These are phyloP conservation scores for Serendipita indica DNA, from an alignment of 768 basidiomycete genomes.

Conservation along the genomic window DNA sequence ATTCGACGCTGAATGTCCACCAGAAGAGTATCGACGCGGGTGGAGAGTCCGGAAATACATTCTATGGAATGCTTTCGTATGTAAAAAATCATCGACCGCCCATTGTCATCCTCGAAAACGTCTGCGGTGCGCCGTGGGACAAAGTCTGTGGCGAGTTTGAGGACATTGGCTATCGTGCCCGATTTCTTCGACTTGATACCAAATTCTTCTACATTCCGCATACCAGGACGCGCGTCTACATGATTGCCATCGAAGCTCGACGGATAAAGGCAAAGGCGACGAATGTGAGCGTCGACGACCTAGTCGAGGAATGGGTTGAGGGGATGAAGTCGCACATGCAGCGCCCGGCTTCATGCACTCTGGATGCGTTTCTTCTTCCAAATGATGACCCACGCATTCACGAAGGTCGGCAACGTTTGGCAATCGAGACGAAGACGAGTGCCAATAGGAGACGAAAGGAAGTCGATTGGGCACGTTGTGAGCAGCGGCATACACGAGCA, in stretches of 20 bases:
- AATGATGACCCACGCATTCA: constrained; percentile 87
- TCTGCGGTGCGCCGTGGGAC: constrained; percentile 79
- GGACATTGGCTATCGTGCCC: constrained; percentile 59
- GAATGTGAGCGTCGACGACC: constrained; percentile 29
- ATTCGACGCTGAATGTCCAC: constrained; percentile 88
- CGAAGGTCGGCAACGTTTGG: constrained; percentile 72
- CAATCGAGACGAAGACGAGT: constrained; percentile 38
- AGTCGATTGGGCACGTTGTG: constrained; percentile 79
- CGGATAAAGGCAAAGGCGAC: constrained; percentile 1
- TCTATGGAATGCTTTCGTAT: constrained; percentile 91
- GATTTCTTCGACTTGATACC: constrained; percentile 55
- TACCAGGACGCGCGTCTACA: constrained; percentile 80
- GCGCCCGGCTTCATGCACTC: constrained; percentile 73
- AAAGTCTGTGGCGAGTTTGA: constrained; percentile 63
- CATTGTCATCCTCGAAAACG: constrained; percentile 89
- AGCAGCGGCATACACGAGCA: constrained; percentile 79
- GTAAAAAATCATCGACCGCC: constrained; percentile 74
- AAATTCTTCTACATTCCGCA: constrained; percentile 91
- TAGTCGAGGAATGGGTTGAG: constrained; percentile 56
- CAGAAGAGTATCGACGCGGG: constrained; percentile 80
- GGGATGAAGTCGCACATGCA: constrained; percentile 42
- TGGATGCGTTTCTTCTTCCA: constrained; percentile 84
- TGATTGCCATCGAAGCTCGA: constrained; percentile 51
- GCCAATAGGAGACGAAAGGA: constrained; percentile 25
- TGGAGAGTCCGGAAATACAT: constrained; percentile 88